phyloP scores from a whole-genome alignment of 1,284 basidiomycete genomes.

The Cerioporus squamosus region DNA sequence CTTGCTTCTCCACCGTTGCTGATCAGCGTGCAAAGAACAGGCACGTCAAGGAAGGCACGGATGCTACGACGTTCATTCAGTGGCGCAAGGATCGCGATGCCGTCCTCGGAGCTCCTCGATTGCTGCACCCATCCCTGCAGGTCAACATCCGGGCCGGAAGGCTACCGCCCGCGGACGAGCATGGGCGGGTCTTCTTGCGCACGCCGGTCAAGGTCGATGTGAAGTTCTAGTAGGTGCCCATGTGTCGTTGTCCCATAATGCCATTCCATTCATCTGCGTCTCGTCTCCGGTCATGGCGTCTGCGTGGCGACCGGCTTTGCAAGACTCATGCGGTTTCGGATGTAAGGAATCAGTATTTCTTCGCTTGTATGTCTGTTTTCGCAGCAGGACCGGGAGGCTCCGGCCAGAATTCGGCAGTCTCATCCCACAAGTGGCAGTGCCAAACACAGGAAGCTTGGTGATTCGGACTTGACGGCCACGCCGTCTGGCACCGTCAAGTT shows the following conservation, averaged over 20 bases:
- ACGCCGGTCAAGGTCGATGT: conserved; percentile 29
- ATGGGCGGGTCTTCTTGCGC: conserved; percentile 33
- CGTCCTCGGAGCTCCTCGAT: conserved; percentile 38
- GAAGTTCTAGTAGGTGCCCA: conserved; percentile 12
- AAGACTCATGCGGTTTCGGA: too few species aligned
- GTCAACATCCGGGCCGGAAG: conserved; percentile 46
- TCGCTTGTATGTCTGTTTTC: too few species aligned
- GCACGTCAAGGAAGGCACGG: conserved; percentile 38
- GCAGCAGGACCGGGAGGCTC: too few species aligned
- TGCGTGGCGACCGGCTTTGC: neutral
- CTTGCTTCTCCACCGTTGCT: conserved; percentile 40
- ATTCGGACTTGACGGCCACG: conserved; percentile 14
- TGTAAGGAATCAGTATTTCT: too few species aligned
- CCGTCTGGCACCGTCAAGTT: neutral
- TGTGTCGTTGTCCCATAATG: neutral
- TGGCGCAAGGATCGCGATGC: conserved; percentile 41
- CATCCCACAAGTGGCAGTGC: conserved; percentile 3
- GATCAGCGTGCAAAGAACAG: conserved; percentile 41
- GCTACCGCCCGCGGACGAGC: conserved; percentile 39
- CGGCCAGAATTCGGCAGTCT: neutral
- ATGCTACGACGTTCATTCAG: conserved; percentile 38
- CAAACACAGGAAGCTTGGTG: conserved; percentile 7
- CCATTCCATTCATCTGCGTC: neutral
- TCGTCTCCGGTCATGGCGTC: neutral
- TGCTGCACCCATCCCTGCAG: conserved; percentile 45